Evolutionary conservation across 805 yeast genomes (phyloP), one percentile per base, ranked within the genome.

Genomic region (Saturnispora dispora): DNA sequence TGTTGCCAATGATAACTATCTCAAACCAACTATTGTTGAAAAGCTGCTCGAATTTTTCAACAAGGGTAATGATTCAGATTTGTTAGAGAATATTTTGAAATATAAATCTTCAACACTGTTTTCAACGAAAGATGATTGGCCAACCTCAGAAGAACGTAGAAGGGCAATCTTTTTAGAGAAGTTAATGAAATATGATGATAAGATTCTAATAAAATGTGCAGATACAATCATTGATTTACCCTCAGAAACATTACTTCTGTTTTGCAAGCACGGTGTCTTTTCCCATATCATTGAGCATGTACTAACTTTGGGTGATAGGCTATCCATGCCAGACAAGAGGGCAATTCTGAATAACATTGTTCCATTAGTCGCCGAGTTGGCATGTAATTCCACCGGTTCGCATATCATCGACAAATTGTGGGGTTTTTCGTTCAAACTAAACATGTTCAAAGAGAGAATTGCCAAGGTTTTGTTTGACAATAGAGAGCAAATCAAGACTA

Each of bases 371-470:
- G 80, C 73, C 22, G 75, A 72, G 4, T 71, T 91, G 55, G 74
- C 95, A 0, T 83, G 95, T 61, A 85, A 89, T 61, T 85, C 95
- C 0, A 87, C 88, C 55, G 97, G 96, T 0, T 89, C 97, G 2
- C 97, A 90, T 64, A 77, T 90, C 28, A 83, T 88, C 39, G 99
- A 91, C 65, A 80, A 78, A 53, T 71, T 88, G 44, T 89, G 96
- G 96, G 68, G 64, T 15, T 89, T 88, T 63, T 82, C 96, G 0
- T 73, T 80, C 32, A 81, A 82, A 52, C 73, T 90, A 62, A 88
- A 88, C 53, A 79, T 84, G 73, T 88, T 84, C 65, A 85, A 95
- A 59, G 98, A 91, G 63, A 76, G 91, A 58, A 77, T 91, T 54
- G 96, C 95, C 0, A 75, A 76, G 23, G 83, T 82, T 53, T 69